Evolutionary conservation across 2,329 filamentous ascomycete genomes (phyloP), one percentile per base, ranked within the genome.

Genomic region (Fusarium sp.): DNA sequence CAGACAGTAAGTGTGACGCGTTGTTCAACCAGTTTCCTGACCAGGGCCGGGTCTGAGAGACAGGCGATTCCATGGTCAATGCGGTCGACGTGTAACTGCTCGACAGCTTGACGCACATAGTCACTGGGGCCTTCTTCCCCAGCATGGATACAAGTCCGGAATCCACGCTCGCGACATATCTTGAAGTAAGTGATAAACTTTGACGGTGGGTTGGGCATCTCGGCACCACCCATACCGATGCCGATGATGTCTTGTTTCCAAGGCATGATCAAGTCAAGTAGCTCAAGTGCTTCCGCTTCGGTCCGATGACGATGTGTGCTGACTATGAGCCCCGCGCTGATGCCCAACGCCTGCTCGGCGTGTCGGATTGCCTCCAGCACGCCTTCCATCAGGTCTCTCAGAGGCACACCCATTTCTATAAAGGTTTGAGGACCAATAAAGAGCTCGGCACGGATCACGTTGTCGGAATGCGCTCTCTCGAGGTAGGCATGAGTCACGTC

Each of bases 361-460:
- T 16, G 11, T 15, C 28, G 46, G 2, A 34, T 18, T 34, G 46
- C 46, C 30, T 30, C 28, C 1, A 48, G 28, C 7, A 48, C 46
- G 4, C 46, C 46, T 12, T 31, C 46, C 46, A 48, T 48, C 13
- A 48, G 28, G 2, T 48, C 46, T 7, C n/a, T 18, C 13, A 48
- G n/a, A 48, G 46, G 46, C 30, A 16, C 18, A 7, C 30, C 46
- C 6, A 18, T 48, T 34, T 48, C 46, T 12, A 30, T 48, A 15
- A 48, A 48, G 4, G 46, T 48, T 13, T 48, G 46, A 7, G 46
- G 46, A n/a, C 46, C 46, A 34, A 48, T 48, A 18, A 48, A 48
- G 28, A 48, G 46, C 7, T 48, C 46, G 0, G 46, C 46, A 6
- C 46, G 46, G 15, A 48, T 30, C 9, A 48, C 30, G 11, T 34